Percentiles rank a stretch among this genome's conserved stretches.
These are phyloP conservation scores for Diaporthe capsici DNA, from an alignment of 2,329 filamentous ascomycete species.

Conservation along the genomic window DNA sequence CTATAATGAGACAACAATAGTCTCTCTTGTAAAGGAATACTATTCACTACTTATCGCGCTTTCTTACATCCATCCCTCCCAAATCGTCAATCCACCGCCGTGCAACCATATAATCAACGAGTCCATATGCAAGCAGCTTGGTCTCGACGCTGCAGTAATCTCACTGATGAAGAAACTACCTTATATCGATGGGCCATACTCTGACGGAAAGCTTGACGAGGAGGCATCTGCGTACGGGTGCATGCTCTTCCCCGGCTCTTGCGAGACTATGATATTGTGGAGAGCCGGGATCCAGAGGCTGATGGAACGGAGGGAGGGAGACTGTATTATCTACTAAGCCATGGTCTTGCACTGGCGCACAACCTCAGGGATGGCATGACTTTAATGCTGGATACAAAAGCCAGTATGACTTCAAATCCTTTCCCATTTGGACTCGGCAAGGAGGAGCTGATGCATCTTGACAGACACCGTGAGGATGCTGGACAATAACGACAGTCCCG, in stretches of 20 bases:
- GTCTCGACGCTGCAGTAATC: background rate
- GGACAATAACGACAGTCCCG: slow-evolving; percentile 12
- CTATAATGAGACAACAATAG: background rate
- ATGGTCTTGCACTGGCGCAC: slow-evolving; percentile 3
- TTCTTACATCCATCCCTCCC: slow-evolving; percentile 3
- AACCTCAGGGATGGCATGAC: slow-evolving; percentile 7
- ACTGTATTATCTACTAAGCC: background rate
- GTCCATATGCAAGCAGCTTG: background rate
- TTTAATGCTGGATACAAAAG: slow-evolving; percentile 8
- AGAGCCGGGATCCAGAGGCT: slow-evolving; percentile 9
- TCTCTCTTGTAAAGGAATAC: slow-evolving; percentile 21
- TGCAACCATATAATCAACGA: slow-evolving; percentile 1
- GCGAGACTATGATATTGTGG: slow-evolving; percentile 4
- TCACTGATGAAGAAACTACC: slow-evolving; percentile 17
- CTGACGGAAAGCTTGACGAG: background rate
- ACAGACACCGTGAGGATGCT: slow-evolving; percentile 11
- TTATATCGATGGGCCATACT: slow-evolving; percentile 16
- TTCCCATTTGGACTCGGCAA: background rate
- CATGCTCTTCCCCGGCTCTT: slow-evolving; percentile 2
- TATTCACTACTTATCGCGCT: background rate
- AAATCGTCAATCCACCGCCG: slow-evolving; percentile 4
- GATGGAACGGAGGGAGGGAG: background rate
- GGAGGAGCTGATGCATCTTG: background rate
- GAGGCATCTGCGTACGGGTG: slow-evolving; percentile 8
- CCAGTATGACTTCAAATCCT: background rate